These are phyloP conservation scores for Tylopilus sp. DNA, from an alignment of 768 basidiomycete genomes.

Conservation along the genomic window DNA sequence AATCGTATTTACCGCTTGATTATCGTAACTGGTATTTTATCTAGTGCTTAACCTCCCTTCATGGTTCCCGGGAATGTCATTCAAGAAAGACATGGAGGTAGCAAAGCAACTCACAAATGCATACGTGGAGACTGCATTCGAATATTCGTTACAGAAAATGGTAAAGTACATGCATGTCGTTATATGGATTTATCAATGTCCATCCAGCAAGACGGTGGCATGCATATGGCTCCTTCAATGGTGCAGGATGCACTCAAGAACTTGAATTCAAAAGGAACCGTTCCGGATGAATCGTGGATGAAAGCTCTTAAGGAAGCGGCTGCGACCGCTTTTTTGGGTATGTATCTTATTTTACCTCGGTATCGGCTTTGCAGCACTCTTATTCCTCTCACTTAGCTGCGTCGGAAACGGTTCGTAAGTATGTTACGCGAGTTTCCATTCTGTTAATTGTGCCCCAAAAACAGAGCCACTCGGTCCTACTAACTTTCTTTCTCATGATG, in stretches of 20 bases:
- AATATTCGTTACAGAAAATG: constrained; percentile 2
- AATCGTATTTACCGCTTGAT: neutral
- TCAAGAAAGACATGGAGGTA: neutral
- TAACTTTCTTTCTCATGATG: no score
- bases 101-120: neutral
- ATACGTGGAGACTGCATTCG: constrained; percentile 2
- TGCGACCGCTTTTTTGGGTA: neutral
- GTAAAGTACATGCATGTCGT: neutral
- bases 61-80: constrained; percentile 13
- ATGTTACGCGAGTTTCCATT: neutral
- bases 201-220: neutral
- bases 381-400: neutral
- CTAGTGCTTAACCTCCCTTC: constrained; percentile 14
- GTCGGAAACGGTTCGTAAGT: neutral
- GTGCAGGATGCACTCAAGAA: neutral
- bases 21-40: neutral
- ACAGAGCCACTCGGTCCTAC: neutral
- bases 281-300: neutral
- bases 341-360: neutral
- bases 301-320: neutral
- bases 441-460: neutral
- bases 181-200: neutral
- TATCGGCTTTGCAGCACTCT: no score
- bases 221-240: neutral
- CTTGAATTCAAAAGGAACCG: neutral